Conservation (phyloP, 192 early-diverging fungal genomes). For the Paraglomus brasilianum region DNA sequence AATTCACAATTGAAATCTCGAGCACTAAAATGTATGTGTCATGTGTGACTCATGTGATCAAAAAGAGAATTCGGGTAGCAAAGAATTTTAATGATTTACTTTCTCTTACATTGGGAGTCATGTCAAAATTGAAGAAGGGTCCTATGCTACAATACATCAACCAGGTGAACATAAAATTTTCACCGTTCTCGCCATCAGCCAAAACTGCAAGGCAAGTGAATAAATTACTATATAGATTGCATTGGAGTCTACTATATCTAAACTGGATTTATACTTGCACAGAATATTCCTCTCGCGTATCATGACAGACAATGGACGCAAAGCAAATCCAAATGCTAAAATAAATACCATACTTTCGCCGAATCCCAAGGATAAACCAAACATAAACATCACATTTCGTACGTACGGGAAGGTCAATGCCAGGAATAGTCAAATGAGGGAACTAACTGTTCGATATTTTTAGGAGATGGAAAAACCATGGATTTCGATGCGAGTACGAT, state of each 20-base stretch:
- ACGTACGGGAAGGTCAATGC: neutral
- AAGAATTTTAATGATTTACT: too few relatives aligned
- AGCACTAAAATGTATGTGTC: too few relatives aligned
- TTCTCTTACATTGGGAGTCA: too few relatives aligned
- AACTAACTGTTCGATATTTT: neutral
- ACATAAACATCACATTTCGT: constrained; percentile 18
- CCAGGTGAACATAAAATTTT: constrained; percentile 19
- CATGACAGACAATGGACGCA: constrained; percentile 22
- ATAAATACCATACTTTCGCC: constrained; percentile 25
- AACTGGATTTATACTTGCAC: neutral
- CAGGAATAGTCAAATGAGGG: too few relatives aligned
- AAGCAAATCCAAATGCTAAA: constrained; percentile 2
- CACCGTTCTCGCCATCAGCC: constrained; percentile 8
- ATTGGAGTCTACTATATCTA: neutral
- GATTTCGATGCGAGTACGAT: neutral
- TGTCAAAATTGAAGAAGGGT: too few relatives aligned
- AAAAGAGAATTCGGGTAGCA: too few relatives aligned
- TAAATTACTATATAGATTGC: neutral
- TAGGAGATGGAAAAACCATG: constrained; percentile 23
- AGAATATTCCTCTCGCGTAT: constrained; percentile 21
- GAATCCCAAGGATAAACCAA: neutral
- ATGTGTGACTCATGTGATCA: too few relatives aligned
- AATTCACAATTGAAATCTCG: too few relatives aligned
- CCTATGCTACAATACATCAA: constrained; percentile 31
- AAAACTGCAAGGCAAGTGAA: constrained; percentile 7